Base-by-base conservation (phyloP, 2,329 filamentous ascomycete genomes). In the Aspergillus fumigatus region DNA sequence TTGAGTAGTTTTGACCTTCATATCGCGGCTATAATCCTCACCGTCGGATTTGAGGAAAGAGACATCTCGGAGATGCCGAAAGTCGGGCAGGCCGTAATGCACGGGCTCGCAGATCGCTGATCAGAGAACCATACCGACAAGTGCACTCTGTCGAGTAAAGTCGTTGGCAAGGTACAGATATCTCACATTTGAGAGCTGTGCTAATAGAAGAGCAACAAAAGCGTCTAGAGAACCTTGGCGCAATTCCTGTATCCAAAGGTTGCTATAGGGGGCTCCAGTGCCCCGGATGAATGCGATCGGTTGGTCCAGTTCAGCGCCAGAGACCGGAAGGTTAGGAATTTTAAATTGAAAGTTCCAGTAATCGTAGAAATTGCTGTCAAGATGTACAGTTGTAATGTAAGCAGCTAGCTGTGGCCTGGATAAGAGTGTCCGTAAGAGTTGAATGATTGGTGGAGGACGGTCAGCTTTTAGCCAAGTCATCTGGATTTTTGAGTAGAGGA, bases 121-220 rank as follows among this genome's bases (percentile, higher is more conserved):
- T 17, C 50, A 50, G 41, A 65, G 51, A 3, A 65, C 25, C 55
- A 59, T 58, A 2, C 56, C 58, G n/a, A 59, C 26, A 32, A 65
- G 10, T n/a, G 14, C 11, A 52, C 27, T 61, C 19, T 54, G n/a
- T 59, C 29, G 51, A 5, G 52, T 52, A 11, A 61, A 62, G 21
- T 21, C 50, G 14, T 21, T 1, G 23, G 29, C 54, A 10, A 66
- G 59, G 10, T 58, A 52, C 7, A 67, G 55, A 51, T 4, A 19
- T 45, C 40, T 58, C 35, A 66, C 49, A 45, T 52, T 65, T 1
- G 55, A 51, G 2, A 63, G 49, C 43, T 60, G 61, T 29, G 60
- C 50, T 48, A 66, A 48, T 17, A 67, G 45, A 27, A 67, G 60
- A 7, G 64, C 54, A 25, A 62, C 21, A 48, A 61, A 50, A 7